Conservation (phyloP, 1,139 yeast genomes). For the Blastobotrys persicus region DNA sequence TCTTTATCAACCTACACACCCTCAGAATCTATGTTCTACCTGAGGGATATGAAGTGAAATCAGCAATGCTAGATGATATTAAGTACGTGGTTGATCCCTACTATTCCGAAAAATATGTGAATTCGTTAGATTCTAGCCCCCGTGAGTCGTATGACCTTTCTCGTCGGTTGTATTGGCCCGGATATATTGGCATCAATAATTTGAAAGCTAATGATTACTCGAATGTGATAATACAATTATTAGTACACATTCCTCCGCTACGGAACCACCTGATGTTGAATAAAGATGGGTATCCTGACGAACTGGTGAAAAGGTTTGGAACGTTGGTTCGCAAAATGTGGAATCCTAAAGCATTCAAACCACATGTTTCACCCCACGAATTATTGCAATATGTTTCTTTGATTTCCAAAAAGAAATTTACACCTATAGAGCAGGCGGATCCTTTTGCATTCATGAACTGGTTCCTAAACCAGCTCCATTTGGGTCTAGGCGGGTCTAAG, state of each 20-base stretch:
- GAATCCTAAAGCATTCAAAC: constrained; percentile 57
- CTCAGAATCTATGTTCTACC: constrained; percentile 58
- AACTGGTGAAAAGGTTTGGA: constrained; percentile 39
- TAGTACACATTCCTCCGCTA: constrained; percentile 54
- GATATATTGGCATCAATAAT: constrained; percentile 64
- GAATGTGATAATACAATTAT: constrained; percentile 55
- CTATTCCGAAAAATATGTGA: constrained; percentile 42
- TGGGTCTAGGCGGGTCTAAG: constrained; percentile 38
- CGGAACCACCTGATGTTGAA: constrained; percentile 50
- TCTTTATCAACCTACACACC: constrained; percentile 55
- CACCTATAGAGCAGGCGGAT: constrained; percentile 41
- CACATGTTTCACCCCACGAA: constrained; percentile 68
- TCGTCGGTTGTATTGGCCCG: constrained; percentile 52
- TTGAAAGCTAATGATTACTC: constrained; percentile 51
- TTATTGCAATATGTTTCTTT: constrained; percentile 50
- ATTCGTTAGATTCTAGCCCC: constrained; percentile 31
- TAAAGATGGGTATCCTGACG: constrained; percentile 24
- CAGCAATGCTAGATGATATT: constrained; percentile 50
- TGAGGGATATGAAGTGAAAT: constrained; percentile 48
- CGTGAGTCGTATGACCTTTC: constrained; percentile 33
- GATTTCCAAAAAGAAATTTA: constrained; percentile 45
- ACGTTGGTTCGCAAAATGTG: constrained; percentile 58
- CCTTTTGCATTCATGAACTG: constrained; percentile 61
- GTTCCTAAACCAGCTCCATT: constrained; percentile 52
- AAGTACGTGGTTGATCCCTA: constrained; percentile 52